Evolutionary conservation across 192 early-diverging fungal species (phyloP).

Genomic region (Coemansia erecta): DNA sequence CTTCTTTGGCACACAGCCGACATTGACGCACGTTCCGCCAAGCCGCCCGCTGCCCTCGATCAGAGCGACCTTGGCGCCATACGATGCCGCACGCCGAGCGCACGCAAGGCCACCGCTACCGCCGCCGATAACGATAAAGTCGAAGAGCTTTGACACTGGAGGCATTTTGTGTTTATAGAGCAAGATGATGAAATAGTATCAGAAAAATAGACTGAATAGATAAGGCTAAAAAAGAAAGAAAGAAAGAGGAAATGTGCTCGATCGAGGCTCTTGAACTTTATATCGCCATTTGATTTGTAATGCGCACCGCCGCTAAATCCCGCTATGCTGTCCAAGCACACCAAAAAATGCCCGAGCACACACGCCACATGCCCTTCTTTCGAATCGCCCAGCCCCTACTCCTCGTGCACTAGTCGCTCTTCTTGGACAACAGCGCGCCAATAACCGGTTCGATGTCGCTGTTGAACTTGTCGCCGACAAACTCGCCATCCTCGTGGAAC

Average conservation of each 20-base stretch:
- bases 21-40: constrained; percentile 93
- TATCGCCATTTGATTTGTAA: no score
- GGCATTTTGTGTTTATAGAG: constrained; percentile 21
- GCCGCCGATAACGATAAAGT: constrained; percentile 96
- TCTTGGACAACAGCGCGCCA: constrained; percentile 53
- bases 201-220: constrained; percentile 3
- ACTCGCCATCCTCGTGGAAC: constrained; percentile 68
- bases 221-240: constrained; percentile 11
- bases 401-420: constrained; percentile 30
- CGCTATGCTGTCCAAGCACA: not conserved
- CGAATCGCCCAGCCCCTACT: not conserved
- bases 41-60: constrained; percentile 78
- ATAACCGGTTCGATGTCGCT: constrained; percentile 54
- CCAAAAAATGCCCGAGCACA: not conserved
- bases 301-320: not conserved
- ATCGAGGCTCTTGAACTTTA: not conserved
- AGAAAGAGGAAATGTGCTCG: not conserved
- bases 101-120: constrained; percentile 90
- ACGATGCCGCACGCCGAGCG: constrained; percentile 86
- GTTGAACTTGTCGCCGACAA: constrained; percentile 57
- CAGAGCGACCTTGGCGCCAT: constrained; percentile 88
- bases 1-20: constrained; percentile 89
- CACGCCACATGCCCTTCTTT: no score
- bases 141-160: constrained; percentile 58
- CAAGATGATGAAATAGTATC: constrained; percentile 1